These are phyloP conservation scores for Neurospora terricola DNA, from an alignment of 495 filamentous ascomycete species.

Conservation along the genomic window DNA sequence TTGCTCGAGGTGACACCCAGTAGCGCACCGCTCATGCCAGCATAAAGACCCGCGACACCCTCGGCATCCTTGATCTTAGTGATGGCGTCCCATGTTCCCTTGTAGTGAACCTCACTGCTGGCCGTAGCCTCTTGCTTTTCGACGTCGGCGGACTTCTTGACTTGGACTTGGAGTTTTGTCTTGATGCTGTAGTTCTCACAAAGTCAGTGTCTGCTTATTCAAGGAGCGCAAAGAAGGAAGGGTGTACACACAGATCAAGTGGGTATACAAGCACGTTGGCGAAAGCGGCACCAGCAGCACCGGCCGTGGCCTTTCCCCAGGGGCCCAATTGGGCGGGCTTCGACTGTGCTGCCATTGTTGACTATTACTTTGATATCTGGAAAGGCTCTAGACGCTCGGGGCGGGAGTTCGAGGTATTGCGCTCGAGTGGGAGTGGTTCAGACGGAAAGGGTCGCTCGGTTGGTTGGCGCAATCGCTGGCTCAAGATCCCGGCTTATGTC, in stretches of 20 bases:
- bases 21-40: constrained; percentile 76
- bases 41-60: constrained; percentile 74
- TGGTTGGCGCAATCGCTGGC: not conserved
- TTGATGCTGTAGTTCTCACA: constrained; percentile 56
- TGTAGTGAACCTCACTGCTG: constrained; percentile 57
- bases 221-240: not conserved
- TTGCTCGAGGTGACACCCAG: constrained; percentile 94
- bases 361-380: constrained; percentile 3
- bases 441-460: not conserved
- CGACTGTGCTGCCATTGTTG: constrained; percentile 66
- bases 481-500: not conserved
- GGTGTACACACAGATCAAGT: constrained; percentile 72
- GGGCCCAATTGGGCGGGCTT: constrained; percentile 72
- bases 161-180: constrained; percentile 93
- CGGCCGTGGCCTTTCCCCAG: constrained; percentile 88
- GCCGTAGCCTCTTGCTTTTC: constrained; percentile 21
- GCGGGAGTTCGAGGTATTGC: not conserved
- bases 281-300: constrained; percentile 85
- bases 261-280: constrained; percentile 97
- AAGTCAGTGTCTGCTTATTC: not conserved
- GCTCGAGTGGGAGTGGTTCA: not conserved
- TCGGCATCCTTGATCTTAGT: constrained; percentile 75
- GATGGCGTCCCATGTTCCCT: constrained; percentile 78
- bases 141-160: constrained; percentile 48
- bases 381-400: not conserved